Conservation (phyloP, 441 rosid genomes). For the Macaranga tanarius region DNA sequence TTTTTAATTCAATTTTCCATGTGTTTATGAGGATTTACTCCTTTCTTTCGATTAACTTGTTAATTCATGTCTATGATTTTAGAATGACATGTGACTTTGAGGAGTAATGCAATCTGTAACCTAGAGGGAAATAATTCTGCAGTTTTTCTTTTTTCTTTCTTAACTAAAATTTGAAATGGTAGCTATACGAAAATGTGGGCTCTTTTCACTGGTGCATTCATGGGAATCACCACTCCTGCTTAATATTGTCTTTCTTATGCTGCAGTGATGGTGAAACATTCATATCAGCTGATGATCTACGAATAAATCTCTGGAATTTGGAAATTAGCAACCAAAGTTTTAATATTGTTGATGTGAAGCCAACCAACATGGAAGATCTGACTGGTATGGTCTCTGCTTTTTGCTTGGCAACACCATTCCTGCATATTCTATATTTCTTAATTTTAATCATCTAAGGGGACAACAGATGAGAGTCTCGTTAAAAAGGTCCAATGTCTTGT, state of each 20-base stretch:
- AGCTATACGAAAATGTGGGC: not conserved
- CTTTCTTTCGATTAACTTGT: too few relatives aligned
- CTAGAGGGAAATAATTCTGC: not conserved
- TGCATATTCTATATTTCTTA: not conserved
- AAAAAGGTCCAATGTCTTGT: not conserved
- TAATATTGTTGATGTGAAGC: constrained; percentile 93
- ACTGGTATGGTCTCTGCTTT: constrained; percentile 53
- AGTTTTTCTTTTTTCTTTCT: too few relatives aligned
- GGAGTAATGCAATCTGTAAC: not conserved
- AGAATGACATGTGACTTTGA: not conserved
- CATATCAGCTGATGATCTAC: constrained; percentile 92
- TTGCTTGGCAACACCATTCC: not conserved
- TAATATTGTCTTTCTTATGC: not conserved
- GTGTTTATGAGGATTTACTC: too few relatives aligned
- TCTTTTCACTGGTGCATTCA: not conserved
- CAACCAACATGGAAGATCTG: constrained; percentile 96
- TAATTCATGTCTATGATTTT: too few relatives aligned
- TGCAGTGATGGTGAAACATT: constrained; percentile 95
- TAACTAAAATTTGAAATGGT: too few relatives aligned
- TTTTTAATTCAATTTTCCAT: too few relatives aligned
- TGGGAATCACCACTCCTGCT: not conserved
- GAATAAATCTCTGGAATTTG: constrained; percentile 96
- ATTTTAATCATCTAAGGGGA: not conserved
- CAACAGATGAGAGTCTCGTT: not conserved
- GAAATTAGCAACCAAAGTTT: constrained; percentile 95